Evolutionary conservation across 2,329 filamentous ascomycete species (phyloP), one percentile per base, ranked within the genome.

Genomic region (Diaporthe sp.): DNA sequence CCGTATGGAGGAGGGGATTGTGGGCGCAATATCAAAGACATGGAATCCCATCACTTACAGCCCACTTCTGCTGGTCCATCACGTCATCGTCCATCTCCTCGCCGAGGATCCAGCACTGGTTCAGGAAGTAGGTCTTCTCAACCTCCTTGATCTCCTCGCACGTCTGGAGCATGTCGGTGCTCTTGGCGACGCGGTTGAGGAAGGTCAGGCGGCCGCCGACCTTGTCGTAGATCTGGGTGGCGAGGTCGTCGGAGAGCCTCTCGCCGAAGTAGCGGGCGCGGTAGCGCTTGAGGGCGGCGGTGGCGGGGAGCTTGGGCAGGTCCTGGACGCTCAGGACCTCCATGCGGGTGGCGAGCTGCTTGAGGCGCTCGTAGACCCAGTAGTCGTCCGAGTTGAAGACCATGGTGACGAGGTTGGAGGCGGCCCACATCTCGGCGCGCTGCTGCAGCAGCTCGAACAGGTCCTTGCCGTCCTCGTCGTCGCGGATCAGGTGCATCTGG

Each of bases 311-410:
- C 82, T 96, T 98, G 69, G 93, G 91, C 9, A 99, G 87, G 82
- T 99, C 97, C 6, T 90, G 89, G 55, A 99, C 92, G 12, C 95
- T 92, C 50, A 97, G 92, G 6, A 99, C 94, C 81, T 98, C 96
- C 95, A 99, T 97, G 60, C 97, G 92, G 2, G 96, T 98, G 4
- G 95, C 95, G 75, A 98, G 93, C 82, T 95, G 93, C 87, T 98
- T 98, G 70, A 99, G 86, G 19, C 96, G 91, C 83, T 99, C 97
- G 80, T 98, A 98, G 0, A 99, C 94, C 97, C 97, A 99, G 84
- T 98, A 99, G 82, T 98, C 97, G 83, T 99, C 97, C 71, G 92
- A 96, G 84, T 98, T 98, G 85, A 99, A 95, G 45, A 99, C 92
- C 87, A 95, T 90, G 1, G 97, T 98, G 40, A 97, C 94, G 12